Percentiles rank a stretch among this genome's conserved stretches.
Evolutionary conservation across 805 yeast species (phyloP).

Genomic region (Kockiozyma suomiensis): DNA sequence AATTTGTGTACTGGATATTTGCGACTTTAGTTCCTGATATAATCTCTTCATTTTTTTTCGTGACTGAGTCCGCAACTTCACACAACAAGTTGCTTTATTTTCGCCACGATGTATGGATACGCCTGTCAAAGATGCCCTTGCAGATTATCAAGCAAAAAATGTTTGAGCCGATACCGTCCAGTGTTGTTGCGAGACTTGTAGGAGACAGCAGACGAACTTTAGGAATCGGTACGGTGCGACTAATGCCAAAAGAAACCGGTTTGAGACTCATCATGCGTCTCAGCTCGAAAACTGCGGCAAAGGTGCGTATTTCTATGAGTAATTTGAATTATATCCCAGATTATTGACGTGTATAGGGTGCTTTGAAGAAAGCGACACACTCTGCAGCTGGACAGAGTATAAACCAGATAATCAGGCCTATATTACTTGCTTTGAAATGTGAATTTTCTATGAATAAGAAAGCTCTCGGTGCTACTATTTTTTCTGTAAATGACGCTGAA

Average conservation of each 20-base stretch:
- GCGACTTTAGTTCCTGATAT: conserved; percentile 50
- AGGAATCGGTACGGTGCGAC: conserved; percentile 42
- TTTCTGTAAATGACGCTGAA: conserved; percentile 54
- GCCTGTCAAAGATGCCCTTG: conserved; percentile 49
- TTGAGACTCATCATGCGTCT: conserved; percentile 32
- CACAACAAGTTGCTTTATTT: conserved; percentile 51
- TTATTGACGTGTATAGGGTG: conserved; percentile 8
- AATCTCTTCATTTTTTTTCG: conserved; percentile 61
- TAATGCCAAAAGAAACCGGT: conserved; percentile 30
- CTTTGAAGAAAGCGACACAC: conserved; percentile 15
- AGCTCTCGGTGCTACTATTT: conserved; percentile 41
- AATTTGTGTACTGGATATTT: conserved; percentile 64
- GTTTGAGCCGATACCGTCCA: conserved; percentile 25
- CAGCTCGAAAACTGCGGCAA: conserved; percentile 1
- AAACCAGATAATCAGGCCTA: conserved; percentile 33
- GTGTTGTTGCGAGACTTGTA: conserved; percentile 36
- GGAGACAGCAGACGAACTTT: conserved; percentile 51
- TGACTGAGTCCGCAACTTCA: conserved; percentile 57
- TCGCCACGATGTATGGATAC: conserved; percentile 61
- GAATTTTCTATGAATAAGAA: conserved; percentile 4
- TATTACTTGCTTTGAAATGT: conserved; percentile 21
- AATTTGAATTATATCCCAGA: too few species aligned
- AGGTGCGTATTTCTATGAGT: conserved; percentile 9
- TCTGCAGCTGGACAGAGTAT: conserved; percentile 27
- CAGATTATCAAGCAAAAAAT: conserved; percentile 24